Conservation (phyloP, 306 rosid genomes). For the Dalbergia oliveri region DNA sequence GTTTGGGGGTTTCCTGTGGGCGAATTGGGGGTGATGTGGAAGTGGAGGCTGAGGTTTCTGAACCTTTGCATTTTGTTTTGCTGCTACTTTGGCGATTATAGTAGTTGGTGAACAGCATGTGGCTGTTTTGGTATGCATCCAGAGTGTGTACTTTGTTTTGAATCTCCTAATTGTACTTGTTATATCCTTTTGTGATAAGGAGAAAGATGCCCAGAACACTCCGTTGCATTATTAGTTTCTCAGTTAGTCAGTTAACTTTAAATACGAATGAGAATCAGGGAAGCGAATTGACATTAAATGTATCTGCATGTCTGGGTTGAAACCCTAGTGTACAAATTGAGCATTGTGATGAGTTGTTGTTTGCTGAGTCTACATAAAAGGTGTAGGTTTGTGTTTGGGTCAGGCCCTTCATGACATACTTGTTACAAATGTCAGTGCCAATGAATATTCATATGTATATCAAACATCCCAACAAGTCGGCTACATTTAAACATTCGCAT, state of each 20-base stretch:
- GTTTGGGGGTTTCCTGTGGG: background rate
- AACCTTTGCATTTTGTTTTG: background rate
- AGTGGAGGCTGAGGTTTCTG: background rate
- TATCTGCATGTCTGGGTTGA: background rate
- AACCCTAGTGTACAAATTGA: background rate
- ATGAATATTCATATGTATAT: background rate
- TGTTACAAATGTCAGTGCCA: background rate
- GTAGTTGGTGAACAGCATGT: background rate
- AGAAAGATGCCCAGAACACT: background rate
- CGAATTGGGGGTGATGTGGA: background rate
- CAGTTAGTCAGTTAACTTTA: background rate
- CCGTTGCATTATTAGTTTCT: background rate
- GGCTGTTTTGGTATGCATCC: background rate
- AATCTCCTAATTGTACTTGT: background rate
- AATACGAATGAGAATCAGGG: background rate
- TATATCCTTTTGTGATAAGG: background rate
- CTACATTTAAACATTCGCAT: background rate
- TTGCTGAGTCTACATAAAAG: background rate
- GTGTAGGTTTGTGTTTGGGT: background rate
- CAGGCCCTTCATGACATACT: background rate
- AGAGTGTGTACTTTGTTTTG: background rate
- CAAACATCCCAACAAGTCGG: background rate
- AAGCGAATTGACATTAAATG: background rate
- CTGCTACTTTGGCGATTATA: background rate
- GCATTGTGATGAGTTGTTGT: background rate